Evolutionary conservation across 1,139 yeast genomes (phyloP), one percentile per base, ranked within the genome.

Genomic region (Geotrichum citri-aurantii): DNA sequence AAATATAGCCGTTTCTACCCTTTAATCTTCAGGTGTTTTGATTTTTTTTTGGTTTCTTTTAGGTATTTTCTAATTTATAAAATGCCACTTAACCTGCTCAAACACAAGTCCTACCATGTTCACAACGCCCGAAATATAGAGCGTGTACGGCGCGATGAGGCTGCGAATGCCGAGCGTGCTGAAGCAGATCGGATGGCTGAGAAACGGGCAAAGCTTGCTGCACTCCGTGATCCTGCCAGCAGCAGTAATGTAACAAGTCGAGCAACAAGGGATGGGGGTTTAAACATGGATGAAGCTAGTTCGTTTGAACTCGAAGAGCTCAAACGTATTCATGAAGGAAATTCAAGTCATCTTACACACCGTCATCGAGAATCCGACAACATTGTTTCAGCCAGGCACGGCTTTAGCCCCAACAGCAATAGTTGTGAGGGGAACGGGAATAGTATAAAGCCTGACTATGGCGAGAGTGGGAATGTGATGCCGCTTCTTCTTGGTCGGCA

Each of bases 21-120:
- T n/a, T n/a, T n/a, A n/a, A n/a, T n/a, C n/a, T n/a, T n/a, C n/a
- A n/a, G n/a, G n/a, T n/a, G n/a, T n/a, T n/a, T 37, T n/a, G 19
- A 37, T 17, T 7, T 37, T 7, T 37, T 7, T 17, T 37, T 5
- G 21, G 10, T 37, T 33, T 37, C 14, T 37, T n/a, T 37, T 37
- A 37, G 37, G 37, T 31, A 31, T 12, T 17, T 37, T 29, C 14
- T 26, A 27, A n/a, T 31, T 17, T 27, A n/a, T n/a, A 40, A 12
- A 3, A 69, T 69, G 73, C 72, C 72, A 17, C 52, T 68, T 24
- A 69, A 69, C 50, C 62, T 68, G 12, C 64, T 68, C 24, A 64
- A 66, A 46, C 72, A 70, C 60, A 70, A 70, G 58, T 68, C 72
- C 26, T 70, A 70, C 60, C 68, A 70, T 62, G 73, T 70, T n/a